Evolutionary conservation across 495 filamentous ascomycete genomes (phyloP).

Genomic region (Xylaria scruposa): DNA sequence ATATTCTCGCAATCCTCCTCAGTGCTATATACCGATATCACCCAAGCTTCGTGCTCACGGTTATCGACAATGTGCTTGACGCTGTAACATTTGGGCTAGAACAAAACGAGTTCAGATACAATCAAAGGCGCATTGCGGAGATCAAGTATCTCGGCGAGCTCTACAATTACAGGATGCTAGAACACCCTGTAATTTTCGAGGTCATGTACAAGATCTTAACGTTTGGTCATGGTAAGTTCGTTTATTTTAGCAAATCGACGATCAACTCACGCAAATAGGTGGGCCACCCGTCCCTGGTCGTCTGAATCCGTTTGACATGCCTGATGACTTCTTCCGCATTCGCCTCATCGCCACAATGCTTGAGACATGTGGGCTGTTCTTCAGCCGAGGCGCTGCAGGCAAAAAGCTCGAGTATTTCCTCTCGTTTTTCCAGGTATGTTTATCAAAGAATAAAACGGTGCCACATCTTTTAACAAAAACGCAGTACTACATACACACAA

Average conservation of each 20-base stretch:
- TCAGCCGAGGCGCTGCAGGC: constrained; percentile 88
- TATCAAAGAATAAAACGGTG: neutral
- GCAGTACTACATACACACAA: constrained; percentile 95
- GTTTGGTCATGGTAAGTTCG: constrained; percentile 76
- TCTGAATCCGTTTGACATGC: constrained; percentile 77
- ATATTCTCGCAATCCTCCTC: constrained; percentile 90
- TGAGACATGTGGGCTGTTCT: constrained; percentile 96
- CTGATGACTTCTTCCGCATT: constrained; percentile 95
- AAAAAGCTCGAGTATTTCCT: constrained; percentile 99
- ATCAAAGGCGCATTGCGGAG: constrained; percentile 93
- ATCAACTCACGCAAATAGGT: constrained; percentile 52
- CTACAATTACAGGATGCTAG: constrained; percentile 97
- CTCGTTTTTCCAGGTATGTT: constrained; percentile 80
- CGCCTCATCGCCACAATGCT: constrained; percentile 87
- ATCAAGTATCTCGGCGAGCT: constrained; percentile 97
- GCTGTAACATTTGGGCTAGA: constrained; percentile 88
- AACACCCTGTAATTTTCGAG: constrained; percentile 95
- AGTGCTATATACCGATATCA: constrained; percentile 90
- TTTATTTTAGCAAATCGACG: neutral
- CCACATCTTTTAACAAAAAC: constrained; percentile 31
- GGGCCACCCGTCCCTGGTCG: constrained; percentile 82
- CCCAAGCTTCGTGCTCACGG: constrained; percentile 81
- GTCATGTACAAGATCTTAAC: constrained; percentile 92
- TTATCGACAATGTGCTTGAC: constrained; percentile 91
- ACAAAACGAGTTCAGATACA: constrained; percentile 96